Percentiles rank a stretch among this genome's conserved stretches.
phyloP scores from a whole-genome alignment of 257 asterid species.

The Mentha longifolia region DNA sequence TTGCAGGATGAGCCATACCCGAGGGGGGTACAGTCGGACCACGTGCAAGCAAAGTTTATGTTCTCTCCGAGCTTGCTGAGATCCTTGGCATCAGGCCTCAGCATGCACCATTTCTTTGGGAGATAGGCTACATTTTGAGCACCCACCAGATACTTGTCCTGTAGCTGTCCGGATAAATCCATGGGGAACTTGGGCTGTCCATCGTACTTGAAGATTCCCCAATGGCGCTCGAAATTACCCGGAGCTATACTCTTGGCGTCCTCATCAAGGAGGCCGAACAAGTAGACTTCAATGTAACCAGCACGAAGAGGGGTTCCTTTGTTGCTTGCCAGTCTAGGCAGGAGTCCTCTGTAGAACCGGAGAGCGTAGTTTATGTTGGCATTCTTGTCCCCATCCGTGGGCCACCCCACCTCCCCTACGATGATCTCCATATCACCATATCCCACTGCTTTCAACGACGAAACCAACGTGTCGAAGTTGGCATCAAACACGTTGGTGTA shows the following conservation, averaged over 20 bases:
- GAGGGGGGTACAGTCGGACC: slow-evolving; percentile 70
- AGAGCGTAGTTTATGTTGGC: slow-evolving; percentile 58
- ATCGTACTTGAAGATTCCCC: slow-evolving; percentile 80
- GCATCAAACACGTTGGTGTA: slow-evolving; percentile 79
- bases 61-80: slow-evolving; percentile 58
- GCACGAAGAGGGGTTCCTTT: slow-evolving; percentile 81
- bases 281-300: slow-evolving; percentile 64
- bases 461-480: slow-evolving; percentile 74
- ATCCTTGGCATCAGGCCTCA: slow-evolving; percentile 57
- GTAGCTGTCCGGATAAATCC: slow-evolving; percentile 61
- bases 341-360: slow-evolving; percentile 69
- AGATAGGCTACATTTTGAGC: slow-evolving; percentile 65
- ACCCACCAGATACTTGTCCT: slow-evolving; percentile 56
- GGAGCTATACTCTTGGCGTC: slow-evolving; percentile 76
- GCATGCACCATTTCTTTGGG: slow-evolving; percentile 64
- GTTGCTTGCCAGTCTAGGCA: slow-evolving; percentile 64
- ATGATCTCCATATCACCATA: slow-evolving; percentile 63
- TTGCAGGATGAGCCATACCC: slow-evolving; percentile 83
- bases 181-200: slow-evolving; percentile 84
- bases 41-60: slow-evolving; percentile 66
- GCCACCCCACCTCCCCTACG: slow-evolving; percentile 91
- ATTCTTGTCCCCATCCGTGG: slow-evolving; percentile 68
- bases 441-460: slow-evolving; percentile 60
- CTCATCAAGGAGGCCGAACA: slow-evolving; percentile 85
- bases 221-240: slow-evolving; percentile 77